Percentiles rank a stretch among this genome's conserved stretches.
Evolutionary conservation across 768 basidiomycete genomes (phyloP).

Genomic region (Naganishia randhawae): DNA sequence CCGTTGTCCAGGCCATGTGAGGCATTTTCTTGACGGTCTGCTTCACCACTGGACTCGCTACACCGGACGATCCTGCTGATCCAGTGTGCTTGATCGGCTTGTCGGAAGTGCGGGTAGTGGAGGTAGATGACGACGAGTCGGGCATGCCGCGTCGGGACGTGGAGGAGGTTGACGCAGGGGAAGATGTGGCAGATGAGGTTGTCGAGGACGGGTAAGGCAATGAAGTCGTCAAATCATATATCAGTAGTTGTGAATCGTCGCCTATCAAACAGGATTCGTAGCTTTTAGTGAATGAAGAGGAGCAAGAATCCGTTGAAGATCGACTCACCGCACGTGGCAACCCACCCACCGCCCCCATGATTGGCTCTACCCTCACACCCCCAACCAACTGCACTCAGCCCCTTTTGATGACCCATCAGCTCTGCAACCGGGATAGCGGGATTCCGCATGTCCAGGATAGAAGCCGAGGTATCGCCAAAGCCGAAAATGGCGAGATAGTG

Average conservation of each 20-base stretch:
- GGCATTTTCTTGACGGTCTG: constrained; percentile 10
- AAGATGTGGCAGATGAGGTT: constrained; percentile 57
- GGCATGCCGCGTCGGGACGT: constrained; percentile 28
- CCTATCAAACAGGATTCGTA: constrained; percentile 56
- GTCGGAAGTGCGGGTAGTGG: constrained; percentile 30
- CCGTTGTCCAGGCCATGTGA: constrained; percentile 36
- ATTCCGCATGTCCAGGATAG: constrained; percentile 93
- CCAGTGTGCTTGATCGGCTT: constrained; percentile 19
- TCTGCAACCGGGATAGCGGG: constrained; percentile 95
- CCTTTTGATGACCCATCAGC: constrained; percentile 70
- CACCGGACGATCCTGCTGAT: not conserved
- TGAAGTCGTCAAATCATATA: constrained; percentile 66
- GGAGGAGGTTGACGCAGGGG: constrained; percentile 41
- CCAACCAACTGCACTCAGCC: constrained; percentile 80
- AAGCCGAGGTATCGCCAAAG: constrained; percentile 80
- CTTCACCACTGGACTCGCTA: not conserved
- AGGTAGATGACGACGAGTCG: constrained; percentile 1
- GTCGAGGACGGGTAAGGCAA: constrained; percentile 33
- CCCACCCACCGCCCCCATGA: constrained; percentile 63
- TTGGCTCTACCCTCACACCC: constrained; percentile 57
- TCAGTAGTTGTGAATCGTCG: constrained; percentile 87
- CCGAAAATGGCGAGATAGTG: constrained; percentile 98
- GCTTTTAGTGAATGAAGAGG: not conserved
- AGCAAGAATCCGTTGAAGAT: too few relatives aligned
- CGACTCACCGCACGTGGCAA: constrained; percentile 76